Percentiles rank a stretch among this genome's conserved stretches.
Evolutionary conservation across 176 grass and related monocot genomes (phyloP).

Genomic region (Aegilops longissima): DNA sequence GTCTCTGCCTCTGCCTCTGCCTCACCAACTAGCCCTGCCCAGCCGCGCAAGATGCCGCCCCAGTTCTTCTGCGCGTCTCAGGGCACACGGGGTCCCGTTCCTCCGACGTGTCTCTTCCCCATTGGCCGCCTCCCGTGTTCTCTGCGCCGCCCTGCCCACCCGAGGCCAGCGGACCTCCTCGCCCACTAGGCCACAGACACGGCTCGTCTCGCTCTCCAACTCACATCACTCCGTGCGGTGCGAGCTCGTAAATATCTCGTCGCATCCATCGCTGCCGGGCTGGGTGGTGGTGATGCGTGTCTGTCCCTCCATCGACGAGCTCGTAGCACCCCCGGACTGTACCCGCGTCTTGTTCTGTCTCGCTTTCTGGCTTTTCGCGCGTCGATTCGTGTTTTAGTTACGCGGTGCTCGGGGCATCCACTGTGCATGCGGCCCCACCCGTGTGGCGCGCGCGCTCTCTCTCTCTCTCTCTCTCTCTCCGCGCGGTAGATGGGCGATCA

Average conservation of each 20-base stretch:
- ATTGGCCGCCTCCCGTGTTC: not conserved
- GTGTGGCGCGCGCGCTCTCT: too few relatives aligned
- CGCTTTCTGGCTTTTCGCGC: not conserved
- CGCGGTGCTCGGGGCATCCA: conserved; percentile 31
- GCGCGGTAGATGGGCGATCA: not conserved
- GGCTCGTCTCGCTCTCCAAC: not conserved
- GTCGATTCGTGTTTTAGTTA: not conserved
- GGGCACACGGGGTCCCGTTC: too few relatives aligned
- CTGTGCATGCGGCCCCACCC: not conserved
- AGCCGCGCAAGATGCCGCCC: not conserved
- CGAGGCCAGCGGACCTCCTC: not conserved
- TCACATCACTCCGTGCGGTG: not conserved
- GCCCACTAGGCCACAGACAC: not conserved
- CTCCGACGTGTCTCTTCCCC: not conserved
- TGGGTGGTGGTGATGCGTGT: not conserved
- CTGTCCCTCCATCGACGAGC: not conserved
- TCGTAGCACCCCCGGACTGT: not conserved
- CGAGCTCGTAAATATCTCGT: not conserved
- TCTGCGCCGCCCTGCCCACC: not conserved
- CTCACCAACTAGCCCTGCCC: not conserved
- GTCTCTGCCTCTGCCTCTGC: not conserved
- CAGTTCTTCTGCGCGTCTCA: not conserved
- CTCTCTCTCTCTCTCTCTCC: too few relatives aligned
- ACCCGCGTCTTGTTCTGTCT: not conserved
- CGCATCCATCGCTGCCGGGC: not conserved